Evolutionary conservation across 192 early-diverging fungal species (phyloP).

Genomic region (Coemansia sp.): DNA sequence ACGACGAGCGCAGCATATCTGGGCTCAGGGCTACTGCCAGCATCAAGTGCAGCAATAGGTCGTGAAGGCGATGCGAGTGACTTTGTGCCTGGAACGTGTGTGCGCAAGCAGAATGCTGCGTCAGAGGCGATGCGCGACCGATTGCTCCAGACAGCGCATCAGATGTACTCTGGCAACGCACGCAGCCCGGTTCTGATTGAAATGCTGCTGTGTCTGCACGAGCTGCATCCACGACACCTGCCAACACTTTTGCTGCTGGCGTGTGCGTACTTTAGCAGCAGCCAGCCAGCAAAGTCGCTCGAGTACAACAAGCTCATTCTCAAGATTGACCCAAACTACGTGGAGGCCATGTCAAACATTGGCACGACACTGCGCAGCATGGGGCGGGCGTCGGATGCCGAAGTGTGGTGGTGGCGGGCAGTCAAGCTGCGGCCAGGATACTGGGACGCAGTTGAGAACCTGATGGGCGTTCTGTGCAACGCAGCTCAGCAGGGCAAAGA

Average conservation of each 20-base stretch:
- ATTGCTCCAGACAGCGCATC: slow-evolving; percentile 62
- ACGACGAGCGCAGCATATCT: not conserved
- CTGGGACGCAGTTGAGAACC: slow-evolving; percentile 90
- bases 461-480: slow-evolving; percentile 76
- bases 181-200: slow-evolving; percentile 56
- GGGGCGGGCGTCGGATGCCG: slow-evolving; percentile 71
- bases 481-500: slow-evolving; percentile 5
- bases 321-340: slow-evolving; percentile 77
- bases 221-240: slow-evolving; percentile 64
- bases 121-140: slow-evolving; percentile 54
- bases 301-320: slow-evolving; percentile 83
- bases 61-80: slow-evolving; percentile 4
- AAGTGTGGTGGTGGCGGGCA: slow-evolving; percentile 81
- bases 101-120: slow-evolving; percentile 30
- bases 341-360: slow-evolving; percentile 90
- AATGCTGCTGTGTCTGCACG: slow-evolving; percentile 56
- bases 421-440: slow-evolving; percentile 83
- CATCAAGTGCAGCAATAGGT: not conserved
- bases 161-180: slow-evolving; percentile 59
- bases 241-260: slow-evolving; percentile 84
- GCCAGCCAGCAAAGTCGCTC: slow-evolving; percentile 69
- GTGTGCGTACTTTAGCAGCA: slow-evolving; percentile 82
- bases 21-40: not conserved
- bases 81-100: slow-evolving; percentile 44
- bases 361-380: slow-evolving; percentile 84